phyloP scores from a whole-genome alignment of 495 filamentous ascomycete species.

The Pyrenopolyporus hunteri region DNA sequence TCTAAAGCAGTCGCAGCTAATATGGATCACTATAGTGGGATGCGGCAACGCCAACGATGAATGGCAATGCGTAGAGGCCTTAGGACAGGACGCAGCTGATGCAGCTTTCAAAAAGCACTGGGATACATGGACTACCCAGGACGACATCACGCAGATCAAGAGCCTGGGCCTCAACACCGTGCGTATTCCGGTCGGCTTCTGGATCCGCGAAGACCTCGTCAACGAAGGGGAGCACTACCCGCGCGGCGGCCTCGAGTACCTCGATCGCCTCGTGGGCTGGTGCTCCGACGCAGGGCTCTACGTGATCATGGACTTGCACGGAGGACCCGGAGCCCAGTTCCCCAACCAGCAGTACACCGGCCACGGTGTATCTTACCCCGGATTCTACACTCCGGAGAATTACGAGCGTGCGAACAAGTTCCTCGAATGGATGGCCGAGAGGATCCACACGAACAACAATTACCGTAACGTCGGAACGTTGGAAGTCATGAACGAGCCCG shows the following conservation, averaged over 20 bases:
- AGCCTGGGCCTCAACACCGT: slow-evolving; percentile 63
- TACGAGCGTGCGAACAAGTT: slow-evolving; percentile 64
- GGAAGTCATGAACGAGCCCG: slow-evolving; percentile 66
- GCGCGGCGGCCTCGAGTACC: slow-evolving; percentile 59
- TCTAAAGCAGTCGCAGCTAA: neutral
- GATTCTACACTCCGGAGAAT: slow-evolving; percentile 62
- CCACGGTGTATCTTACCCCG: slow-evolving; percentile 53
- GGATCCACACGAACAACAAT: slow-evolving; percentile 56
- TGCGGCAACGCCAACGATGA: slow-evolving; percentile 59
- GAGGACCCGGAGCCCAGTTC: slow-evolving; percentile 65
- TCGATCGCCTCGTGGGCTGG: slow-evolving; percentile 62
- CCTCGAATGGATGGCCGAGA: slow-evolving; percentile 63
- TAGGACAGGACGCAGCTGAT: slow-evolving; percentile 62
- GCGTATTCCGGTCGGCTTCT: slow-evolving; percentile 68
- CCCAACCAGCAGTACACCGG: slow-evolving; percentile 61
- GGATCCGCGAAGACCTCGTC: slow-evolving; percentile 65
- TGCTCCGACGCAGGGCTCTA: slow-evolving; percentile 62
- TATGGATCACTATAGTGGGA: slow-evolving; percentile 47
- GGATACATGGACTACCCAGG: slow-evolving; percentile 62
- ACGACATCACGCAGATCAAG: slow-evolving; percentile 60
- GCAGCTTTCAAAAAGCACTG: slow-evolving; percentile 63
- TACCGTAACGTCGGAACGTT: slow-evolving; percentile 61
- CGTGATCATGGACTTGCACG: slow-evolving; percentile 69
- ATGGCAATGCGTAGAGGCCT: slow-evolving; percentile 60
- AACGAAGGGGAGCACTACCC: slow-evolving; percentile 58